Evolutionary conservation across 805 yeast species (phyloP), one percentile per base, ranked within the genome.

Genomic region (Tetrapisispora fleetii): DNA sequence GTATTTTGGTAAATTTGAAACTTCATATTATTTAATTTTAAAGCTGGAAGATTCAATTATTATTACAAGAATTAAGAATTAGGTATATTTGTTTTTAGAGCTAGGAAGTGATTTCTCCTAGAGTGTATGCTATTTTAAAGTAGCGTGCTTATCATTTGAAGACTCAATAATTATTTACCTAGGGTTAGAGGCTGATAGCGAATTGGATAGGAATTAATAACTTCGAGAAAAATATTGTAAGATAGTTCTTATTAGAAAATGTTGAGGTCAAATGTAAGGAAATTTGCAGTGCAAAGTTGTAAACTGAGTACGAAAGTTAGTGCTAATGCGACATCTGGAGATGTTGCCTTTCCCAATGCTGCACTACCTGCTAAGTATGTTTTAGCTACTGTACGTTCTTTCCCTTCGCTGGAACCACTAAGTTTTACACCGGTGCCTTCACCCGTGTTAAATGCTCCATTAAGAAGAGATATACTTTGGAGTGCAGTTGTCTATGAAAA

Each of bases 391-490:
- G 67, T 87, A 47, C 78, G 96, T 51, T 65, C 81, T 30, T 93
- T 93, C 67, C 99, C 99, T 35, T 83, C 95, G 4, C 74, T 93
- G 50, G 95, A 89, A 66, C 99, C 99, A 32, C 74, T 77, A 47
- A 65, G 79, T 10, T 76, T 85, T 56, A 76, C 85, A 51, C 93
- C 97, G 17, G 80, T 90, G 37, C 85, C 93, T 36, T 65, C 84
- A 3, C 62, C 72, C n/a, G 73, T 89, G 37, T 71, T 93, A 40
- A 81, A 81, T 50, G 73, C 75, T 19, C 95, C 95, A 43, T 65
- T 87, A 50, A 82, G 99, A 68, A 80, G 96, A 67, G 99, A 93
- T 66, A 68, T 90, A 32, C 76, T 93, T 51, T 93, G 98, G 97
- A 80, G 81, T 60, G 96, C 98, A 1, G 96, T 88, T 32, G 85